Base-by-base conservation (phyloP, 331 rosid species). In the Rosa hybrid region DNA sequence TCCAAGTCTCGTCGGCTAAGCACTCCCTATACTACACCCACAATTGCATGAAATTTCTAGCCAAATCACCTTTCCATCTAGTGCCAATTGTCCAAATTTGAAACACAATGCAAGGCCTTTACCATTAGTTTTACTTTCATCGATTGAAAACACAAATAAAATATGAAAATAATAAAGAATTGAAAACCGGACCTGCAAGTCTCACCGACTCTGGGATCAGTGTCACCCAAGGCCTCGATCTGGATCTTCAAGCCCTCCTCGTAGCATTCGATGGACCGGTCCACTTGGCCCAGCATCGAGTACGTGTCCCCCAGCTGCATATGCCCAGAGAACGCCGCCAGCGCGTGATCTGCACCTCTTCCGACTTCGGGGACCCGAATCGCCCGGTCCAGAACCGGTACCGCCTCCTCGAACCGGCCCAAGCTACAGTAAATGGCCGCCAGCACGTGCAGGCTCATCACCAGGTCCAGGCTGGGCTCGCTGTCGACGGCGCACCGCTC, bases 241-340 rank as follows among this genome's bases (percentile, higher is more conserved):
- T 96, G 99, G 83, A 96, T 93, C 82, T 93, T 92, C 75, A 96
- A 85, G 3, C 99, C 99, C 30, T 89, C 93, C 85, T 93, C 98
- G 39, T 96, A 96, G 80, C 90, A 89, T 0, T 89, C 81, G 46
- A 96, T 93, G 8, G 99, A 96, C 72, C 77, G 81, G 70, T 96
- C 99, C 21, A 96, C 95, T 50, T 87, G 94, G 3, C 99, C 99
- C 56, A 96, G 89, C 99, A 96, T 96, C 13, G 99, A 96, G 73
- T 81, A 96, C 75, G 99, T 96, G 69, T 96, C 99, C 2, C 99
- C 99, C 7, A 96, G 79, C 56, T 96, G 99, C 99, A 96, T 96
- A 42, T 93, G 81, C 1, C 99, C 99, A 2, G 99, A 96, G 87
- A 96, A 96, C 5, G 93, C 94, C 12, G 99, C 99, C 4, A 96